Conservation (phyloP, 768 basidiomycete species). For the Porphyrellus cyaneotinctus region DNA sequence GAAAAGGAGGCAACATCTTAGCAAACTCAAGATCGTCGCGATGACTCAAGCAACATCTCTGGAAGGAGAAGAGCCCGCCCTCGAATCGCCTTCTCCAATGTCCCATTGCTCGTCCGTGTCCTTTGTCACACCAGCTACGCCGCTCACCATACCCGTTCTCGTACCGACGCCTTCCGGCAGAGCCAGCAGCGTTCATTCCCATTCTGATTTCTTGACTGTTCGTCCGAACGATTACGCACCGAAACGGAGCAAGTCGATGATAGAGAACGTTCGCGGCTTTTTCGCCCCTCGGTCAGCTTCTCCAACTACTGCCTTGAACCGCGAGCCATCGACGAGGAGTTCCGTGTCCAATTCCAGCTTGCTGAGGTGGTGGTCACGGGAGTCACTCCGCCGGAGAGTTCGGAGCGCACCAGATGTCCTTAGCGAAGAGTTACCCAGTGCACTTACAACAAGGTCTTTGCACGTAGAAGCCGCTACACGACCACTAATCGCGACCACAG, state of each 20-base stretch:
- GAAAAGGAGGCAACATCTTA: slow-evolving; percentile 24
- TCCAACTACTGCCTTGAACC: slow-evolving; percentile 32
- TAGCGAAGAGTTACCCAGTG: slow-evolving; percentile 24
- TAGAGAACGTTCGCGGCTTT: slow-evolving; percentile 58
- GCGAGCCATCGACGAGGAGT: slow-evolving; percentile 25
- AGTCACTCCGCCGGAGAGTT: slow-evolving; percentile 46
- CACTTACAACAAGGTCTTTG: slow-evolving; percentile 26
- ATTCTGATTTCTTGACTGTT: slow-evolving; percentile 26
- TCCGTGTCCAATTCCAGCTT: slow-evolving; percentile 30
- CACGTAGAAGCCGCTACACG: slow-evolving; percentile 10
- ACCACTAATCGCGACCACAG: slow-evolving; percentile 11
- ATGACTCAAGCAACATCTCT: slow-evolving; percentile 16
- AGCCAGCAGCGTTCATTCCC: slow-evolving; percentile 17
- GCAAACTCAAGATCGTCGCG: slow-evolving; percentile 28
- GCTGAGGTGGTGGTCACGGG: slow-evolving; percentile 48
- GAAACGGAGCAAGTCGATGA: slow-evolving; percentile 50
- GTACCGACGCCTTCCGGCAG: slow-evolving; percentile 12
- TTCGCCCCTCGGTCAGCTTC: slow-evolving; percentile 49
- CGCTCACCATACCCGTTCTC: slow-evolving; percentile 16
- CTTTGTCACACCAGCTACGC: slow-evolving; percentile 22
- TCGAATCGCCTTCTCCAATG: slow-evolving; percentile 37
- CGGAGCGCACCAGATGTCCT: slow-evolving; percentile 50
- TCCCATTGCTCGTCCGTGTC: slow-evolving; percentile 38
- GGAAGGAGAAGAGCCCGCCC: slow-evolving; percentile 25
- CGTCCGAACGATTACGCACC: slow-evolving; percentile 29